Evolutionary conservation across 805 yeast species (phyloP), one percentile per base, ranked within the genome.

Genomic region (Lipomyces yamanashiensis): DNA sequence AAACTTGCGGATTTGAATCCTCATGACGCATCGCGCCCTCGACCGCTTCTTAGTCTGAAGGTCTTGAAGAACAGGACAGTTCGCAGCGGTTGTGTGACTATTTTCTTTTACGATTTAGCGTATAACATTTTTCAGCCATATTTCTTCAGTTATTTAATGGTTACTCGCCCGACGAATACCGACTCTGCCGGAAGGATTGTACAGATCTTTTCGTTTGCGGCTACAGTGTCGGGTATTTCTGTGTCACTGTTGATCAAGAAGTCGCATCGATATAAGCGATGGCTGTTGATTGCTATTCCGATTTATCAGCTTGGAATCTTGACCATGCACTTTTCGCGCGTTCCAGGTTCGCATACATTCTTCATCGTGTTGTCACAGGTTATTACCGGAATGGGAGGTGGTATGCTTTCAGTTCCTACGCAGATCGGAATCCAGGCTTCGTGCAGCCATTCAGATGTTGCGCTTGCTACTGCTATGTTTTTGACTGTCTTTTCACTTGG

Each of bases 91-190:
- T 72, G 86, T 62, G 68, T 78, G 37, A 77, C 85, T 60, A 84
- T 84, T 2, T 76, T 86, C 68, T 75, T 86, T 62, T 78, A 84
- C 63, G 82, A 85, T 74, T 79, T 85, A 71, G 78, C 85, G 54
- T 86, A 80, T 79, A 81, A 84, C 72, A 81, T 86, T 84, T 87
- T 86, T 49, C 82, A 83, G 67, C 87, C 84, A 66, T 87, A 79
- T 73, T 72, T 87, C 72, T 86, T 85, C 74, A 80, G 89, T 0
- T 87, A 86, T 41, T 75, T 87, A 62, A 71, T 85, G 59, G 87
- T 87, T 19, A 43, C 71, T 17, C 62, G 67, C 40, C 85, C 86
- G 2, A 84, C 84, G 68, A 76, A 84, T 12, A 72, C 80, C 40
- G 81, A 77, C 50, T 82, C 89, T 12, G 89, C 88, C 15, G 83